Base-by-base conservation (phyloP, 805 yeast genomes). In the Ogataea ramenticola region DNA sequence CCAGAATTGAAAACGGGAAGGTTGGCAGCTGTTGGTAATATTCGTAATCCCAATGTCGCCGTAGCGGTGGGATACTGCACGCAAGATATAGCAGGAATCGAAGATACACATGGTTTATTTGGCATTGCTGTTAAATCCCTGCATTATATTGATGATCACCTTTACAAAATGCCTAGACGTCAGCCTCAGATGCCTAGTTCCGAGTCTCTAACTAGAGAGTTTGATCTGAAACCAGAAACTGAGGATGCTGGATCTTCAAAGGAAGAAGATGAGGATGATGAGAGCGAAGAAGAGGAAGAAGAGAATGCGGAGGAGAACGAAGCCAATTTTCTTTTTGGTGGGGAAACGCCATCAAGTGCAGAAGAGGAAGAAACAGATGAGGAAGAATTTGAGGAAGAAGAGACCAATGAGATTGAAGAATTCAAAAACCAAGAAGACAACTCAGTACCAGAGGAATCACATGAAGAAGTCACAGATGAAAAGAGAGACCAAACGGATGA, bases 121-220 rank as follows among this genome's bases (percentile, higher is more conserved):
- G 99, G 98, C 12, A 77, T 84, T 27, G 96, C 93, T 0, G 95
- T 90, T 0, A 71, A 74, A 40, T 66, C 88, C 4, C 52, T 79
- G n/a, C 96, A 88, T 53, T 72, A 71, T 29, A 60, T 74, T 16
- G 82, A 77, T 3, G 99, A 91, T 58, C 77, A 74, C 43, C 66
- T 91, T 41, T 75, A 67, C 40, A 65, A 65, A 31, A 54, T 76
- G 47, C 77, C 77, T 40, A 77, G 78, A 47, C 72, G 68, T n/a
- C 72, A 64, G 39, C 58, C 65, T 26, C 57, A 61, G 15, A 58
- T 67, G 8, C 88, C 87, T 1, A 48, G 44, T 10, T 65, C 56
- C 17, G 60, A 61, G 22, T 65, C 60, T 6, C 26, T 58, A 2
- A 27, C 43, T 16, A 39, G 43, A 35, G 57, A 43, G 9, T 19